phyloP scores from a whole-genome alignment of 2,329 filamentous ascomycete species.

The Lasiodiplodia sp. region DNA sequence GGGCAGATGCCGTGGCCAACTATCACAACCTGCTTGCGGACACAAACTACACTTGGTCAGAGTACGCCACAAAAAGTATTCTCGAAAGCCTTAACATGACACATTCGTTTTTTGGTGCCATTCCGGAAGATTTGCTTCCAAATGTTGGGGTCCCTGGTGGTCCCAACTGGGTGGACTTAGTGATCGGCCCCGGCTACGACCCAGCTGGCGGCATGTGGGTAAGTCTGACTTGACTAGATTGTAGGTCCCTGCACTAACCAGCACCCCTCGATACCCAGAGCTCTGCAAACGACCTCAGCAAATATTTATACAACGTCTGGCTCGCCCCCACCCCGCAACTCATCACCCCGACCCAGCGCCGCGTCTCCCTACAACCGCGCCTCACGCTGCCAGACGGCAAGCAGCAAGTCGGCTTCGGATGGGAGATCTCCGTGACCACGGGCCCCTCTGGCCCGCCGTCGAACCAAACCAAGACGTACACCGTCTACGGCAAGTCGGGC shows the following conservation, averaged over 20 bases:
- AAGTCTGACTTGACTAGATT: background rate
- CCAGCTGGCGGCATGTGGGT: slow-evolving; percentile 43
- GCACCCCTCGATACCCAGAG: slow-evolving; percentile 20
- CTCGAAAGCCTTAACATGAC: slow-evolving; percentile 39
- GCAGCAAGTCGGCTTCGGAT: slow-evolving; percentile 40
- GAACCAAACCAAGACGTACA: slow-evolving; percentile 32
- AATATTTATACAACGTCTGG: slow-evolving; percentile 39
- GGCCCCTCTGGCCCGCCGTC: slow-evolving; percentile 31
- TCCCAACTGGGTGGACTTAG: slow-evolving; percentile 39
- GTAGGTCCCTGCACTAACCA: background rate
- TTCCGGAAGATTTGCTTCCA: slow-evolving; percentile 35
- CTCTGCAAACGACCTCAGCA: slow-evolving; percentile 41
- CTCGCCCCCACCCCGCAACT: slow-evolving; percentile 35
- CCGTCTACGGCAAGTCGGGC: slow-evolving; percentile 42
- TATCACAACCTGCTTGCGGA: slow-evolving; percentile 38
- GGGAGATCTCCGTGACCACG: slow-evolving; percentile 37
- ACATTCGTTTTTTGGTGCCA: slow-evolving; percentile 38
- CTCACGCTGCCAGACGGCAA: slow-evolving; percentile 38
- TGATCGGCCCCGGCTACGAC: slow-evolving; percentile 41
- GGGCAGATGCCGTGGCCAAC: slow-evolving; percentile 34
- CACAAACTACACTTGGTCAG: slow-evolving; percentile 36
- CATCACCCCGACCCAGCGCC: slow-evolving; percentile 39
- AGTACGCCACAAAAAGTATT: slow-evolving; percentile 35
- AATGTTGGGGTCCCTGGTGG: slow-evolving; percentile 39
- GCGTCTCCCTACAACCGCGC: slow-evolving; percentile 37